Evolutionary conservation across 2,329 filamentous ascomycete species (phyloP), one percentile per base, ranked within the genome.

Genomic region (Tolypocladium sp.): DNA sequence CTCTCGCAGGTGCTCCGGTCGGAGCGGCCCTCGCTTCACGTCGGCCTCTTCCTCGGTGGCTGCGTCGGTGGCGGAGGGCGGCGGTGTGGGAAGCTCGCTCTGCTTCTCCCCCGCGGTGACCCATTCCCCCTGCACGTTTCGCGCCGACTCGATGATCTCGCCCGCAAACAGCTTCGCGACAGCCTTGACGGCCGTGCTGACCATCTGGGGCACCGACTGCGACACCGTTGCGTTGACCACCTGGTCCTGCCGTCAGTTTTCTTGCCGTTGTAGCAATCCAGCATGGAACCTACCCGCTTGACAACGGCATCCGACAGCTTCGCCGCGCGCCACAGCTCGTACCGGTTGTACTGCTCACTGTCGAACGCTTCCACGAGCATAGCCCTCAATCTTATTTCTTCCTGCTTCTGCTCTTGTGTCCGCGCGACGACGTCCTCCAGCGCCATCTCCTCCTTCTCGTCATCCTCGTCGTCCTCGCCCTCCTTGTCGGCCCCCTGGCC

Each of bases 221-320:
- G 88, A 91, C 10, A 92, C 86, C 2, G 89, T 91, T 60, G 89
- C 88, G 68, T 92, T 93, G 69, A 91, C 87, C 61, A 92, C 83
- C 81, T 87, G 61, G 5, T 9, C 17, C 49, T 22, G 49, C 49
- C 20, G 49, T 53, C 20, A 53, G 49, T 15, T 13, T 33, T 7
- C 30, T 35, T 8, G 53, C 17, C 40, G 17, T 22, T 30, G 38
- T 17, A 54, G 35, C 35, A 37, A 55, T n/a, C 6, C 17, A 30
- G 37, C 13, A 30, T 2, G 6, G 22, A 55, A 71, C 81, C 60
- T 75, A 87, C 85, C 67, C 86, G 81, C 68, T 89, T 83, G 59
- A 92, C 86, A 22, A 87, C 85, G 8, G 85, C 81, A 63, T 88
- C 86, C 27, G 84, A 82, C 46, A 92, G 74, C 66, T 88, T 89